Percentiles rank a stretch among this genome's conserved stretches.
Evolutionary conservation across 176 grass and related monocot species (phyloP).

Genomic region (Aegilops speltoides): DNA sequence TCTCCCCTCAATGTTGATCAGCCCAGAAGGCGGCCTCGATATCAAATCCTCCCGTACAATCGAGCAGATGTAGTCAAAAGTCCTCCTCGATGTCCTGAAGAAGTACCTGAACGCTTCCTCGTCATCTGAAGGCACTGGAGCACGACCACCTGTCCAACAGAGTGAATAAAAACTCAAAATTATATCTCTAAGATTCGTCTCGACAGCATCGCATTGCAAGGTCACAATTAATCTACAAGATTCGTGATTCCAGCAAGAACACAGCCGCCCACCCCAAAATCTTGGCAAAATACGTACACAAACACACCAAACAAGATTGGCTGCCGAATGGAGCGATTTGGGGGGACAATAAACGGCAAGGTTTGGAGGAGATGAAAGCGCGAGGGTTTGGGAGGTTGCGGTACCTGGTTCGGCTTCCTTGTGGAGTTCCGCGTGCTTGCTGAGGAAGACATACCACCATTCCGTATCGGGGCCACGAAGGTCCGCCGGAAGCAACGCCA

Average conservation of each 20-base stretch:
- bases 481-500: conserved; percentile 47
- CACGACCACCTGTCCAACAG: conserved; percentile 41
- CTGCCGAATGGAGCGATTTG: not conserved
- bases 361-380: not conserved
- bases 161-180: conserved; percentile 27
- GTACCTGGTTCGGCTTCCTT: conserved; percentile 56
- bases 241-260: not conserved
- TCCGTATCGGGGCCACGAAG: conserved; percentile 74
- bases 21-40: conserved; percentile 87
- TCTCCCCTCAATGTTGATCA: conserved; percentile 97
- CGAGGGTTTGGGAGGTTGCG: not conserved
- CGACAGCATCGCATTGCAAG: not conserved
- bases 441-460: conserved; percentile 90
- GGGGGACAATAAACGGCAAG: not conserved
- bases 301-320: not conserved
- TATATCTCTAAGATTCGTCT: not conserved
- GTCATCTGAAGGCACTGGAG: conserved; percentile 79
- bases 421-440: conserved; percentile 44
- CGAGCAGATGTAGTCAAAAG: conserved; percentile 97
- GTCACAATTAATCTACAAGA: not conserved
- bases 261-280: conserved; percentile 14
- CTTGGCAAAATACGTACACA: not conserved
- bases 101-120: conserved; percentile 93
- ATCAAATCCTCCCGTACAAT: conserved; percentile 92
- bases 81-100: conserved; percentile 89